These are phyloP conservation scores for Gentiana macrophylla DNA, from an alignment of 257 asterid genomes.

Conservation along the genomic window DNA sequence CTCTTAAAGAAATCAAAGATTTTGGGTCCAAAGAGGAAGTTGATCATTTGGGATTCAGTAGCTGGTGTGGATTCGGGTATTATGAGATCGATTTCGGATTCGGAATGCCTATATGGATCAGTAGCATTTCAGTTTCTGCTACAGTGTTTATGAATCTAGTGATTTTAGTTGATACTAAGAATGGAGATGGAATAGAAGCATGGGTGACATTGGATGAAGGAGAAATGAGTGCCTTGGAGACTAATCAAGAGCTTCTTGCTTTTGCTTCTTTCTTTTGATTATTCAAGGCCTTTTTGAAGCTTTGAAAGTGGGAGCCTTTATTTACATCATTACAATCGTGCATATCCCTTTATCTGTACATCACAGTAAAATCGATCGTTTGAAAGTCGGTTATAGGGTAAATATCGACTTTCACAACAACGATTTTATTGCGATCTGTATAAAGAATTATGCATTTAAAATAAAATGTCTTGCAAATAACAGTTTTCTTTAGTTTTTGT, in stretches of 20 bases:
- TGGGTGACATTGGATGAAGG: slow-evolving; percentile 75
- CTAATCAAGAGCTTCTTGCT: slow-evolving; percentile 26
- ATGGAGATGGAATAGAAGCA: slow-evolving; percentile 68
- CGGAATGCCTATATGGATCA: slow-evolving; percentile 74
- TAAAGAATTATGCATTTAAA: too few relatives aligned
- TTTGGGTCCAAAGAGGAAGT: slow-evolving; percentile 26
- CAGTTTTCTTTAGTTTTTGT: too few relatives aligned
- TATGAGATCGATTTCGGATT: slow-evolving; percentile 70
- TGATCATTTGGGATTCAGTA: slow-evolving; percentile 45
- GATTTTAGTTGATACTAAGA: slow-evolving; percentile 38
- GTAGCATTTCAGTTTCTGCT: slow-evolving; percentile 41
- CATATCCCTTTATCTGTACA: too few relatives aligned
- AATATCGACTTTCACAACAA: too few relatives aligned
- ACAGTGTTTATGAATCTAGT: slow-evolving; percentile 46
- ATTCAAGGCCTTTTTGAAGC: slow-evolving; percentile 41
- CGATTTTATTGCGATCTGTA: too few relatives aligned
- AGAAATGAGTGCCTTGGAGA: slow-evolving; percentile 38
- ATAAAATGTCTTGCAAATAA: too few relatives aligned
- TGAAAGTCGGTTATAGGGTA: too few relatives aligned
- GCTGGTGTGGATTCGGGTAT: slow-evolving; percentile 72
- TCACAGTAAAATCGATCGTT: too few relatives aligned
- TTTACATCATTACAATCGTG: too few relatives aligned
- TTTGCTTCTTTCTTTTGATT: slow-evolving; percentile 20
- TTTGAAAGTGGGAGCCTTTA: neutral
- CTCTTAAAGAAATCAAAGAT: slow-evolving; percentile 41